Base-by-base conservation (phyloP, 116 monocot genomes). In the Zostera marina region DNA sequence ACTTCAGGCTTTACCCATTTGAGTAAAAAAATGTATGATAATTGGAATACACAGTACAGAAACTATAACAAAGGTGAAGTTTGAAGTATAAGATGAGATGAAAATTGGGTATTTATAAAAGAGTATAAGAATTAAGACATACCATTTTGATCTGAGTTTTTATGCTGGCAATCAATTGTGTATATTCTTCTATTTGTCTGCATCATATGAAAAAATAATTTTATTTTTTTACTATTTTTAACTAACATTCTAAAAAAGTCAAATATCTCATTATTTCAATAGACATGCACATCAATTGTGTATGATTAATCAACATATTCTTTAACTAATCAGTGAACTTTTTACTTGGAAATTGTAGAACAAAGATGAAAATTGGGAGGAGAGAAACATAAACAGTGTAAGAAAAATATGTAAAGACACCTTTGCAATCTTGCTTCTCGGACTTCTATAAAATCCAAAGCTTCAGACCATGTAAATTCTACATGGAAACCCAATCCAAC, bases 401-500 rank as follows among this genome's bases (percentile, higher is more conserved):
- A 8, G n/a, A 26, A 45, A 45, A 26, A 32, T 11, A n/a, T 42
- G 22, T 3, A 5, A 56, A 22, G 11, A 42, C 42, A 45, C 88
- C 80, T 83, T 22, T 68, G 68, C 53, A 88, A 68, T 65, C 71
- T 79, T 53, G 83, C 70, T 69, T 88, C 83, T 60, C 61, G 77
- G 11, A 88, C 75, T 52, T 67, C 68, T 51, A 83, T 75, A 52
- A 88, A 80, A 15, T 77, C 66, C 63, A 88, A 52, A n/a, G 88
- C 88, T 77, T 88, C 83, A 15, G 72, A 77, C 88, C 83, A 88
- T 52, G 88, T 83, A 69, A 88, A 88, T 58, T 88, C 80, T 9
- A 83, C 88, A 68, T 88, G 88, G 68, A 88, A 88, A 22, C 88
- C 83, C 58, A 88, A 70, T 52, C 88, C 88, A 65, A 88, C 60